Conservation (phyloP, 495 filamentous ascomycete genomes). For the Clohesyomyces aquaticus region DNA sequence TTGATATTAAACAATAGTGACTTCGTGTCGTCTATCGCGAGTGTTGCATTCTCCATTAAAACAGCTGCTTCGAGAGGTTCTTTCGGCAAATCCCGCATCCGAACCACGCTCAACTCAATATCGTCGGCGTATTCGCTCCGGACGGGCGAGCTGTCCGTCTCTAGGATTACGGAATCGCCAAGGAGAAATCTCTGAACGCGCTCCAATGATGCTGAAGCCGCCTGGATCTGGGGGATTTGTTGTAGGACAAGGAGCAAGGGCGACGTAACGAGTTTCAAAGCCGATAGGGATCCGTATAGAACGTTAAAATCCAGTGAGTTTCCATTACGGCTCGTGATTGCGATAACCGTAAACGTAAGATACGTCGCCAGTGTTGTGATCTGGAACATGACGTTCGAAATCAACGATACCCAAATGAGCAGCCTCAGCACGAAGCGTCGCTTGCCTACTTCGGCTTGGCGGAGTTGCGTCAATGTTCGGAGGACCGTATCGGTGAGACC, state of each 20-base stretch:
- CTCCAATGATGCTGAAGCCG: constrained; percentile 17
- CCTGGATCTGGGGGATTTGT: constrained; percentile 11
- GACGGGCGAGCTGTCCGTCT: background rate
- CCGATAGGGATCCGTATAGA: constrained; percentile 27
- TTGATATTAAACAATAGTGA: constrained; percentile 21
- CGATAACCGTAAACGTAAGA: constrained; percentile 18
- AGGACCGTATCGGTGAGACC: constrained; percentile 23
- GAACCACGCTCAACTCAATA: background rate
- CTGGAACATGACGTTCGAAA: constrained; percentile 28
- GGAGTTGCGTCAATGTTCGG: constrained; percentile 12
- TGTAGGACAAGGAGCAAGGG: constrained; percentile 20
- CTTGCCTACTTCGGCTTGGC: constrained; percentile 15
- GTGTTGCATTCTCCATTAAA: constrained; percentile 14
- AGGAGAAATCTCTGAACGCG: constrained; percentile 16
- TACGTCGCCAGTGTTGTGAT: constrained; percentile 25
- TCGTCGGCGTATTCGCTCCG: background rate
- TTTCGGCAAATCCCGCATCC: too few relatives aligned
- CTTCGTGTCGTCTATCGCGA: constrained; percentile 22
- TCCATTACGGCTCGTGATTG: background rate
- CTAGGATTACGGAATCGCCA: background rate
- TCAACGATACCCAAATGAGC: constrained; percentile 15
- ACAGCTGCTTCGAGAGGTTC: too few relatives aligned
- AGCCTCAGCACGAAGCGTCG: constrained; percentile 12
- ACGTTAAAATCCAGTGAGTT: constrained; percentile 3
- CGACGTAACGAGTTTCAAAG: constrained; percentile 24